phyloP scores from a whole-genome alignment of 2,329 filamentous ascomycete species.

The Elsinoe batatas region DNA sequence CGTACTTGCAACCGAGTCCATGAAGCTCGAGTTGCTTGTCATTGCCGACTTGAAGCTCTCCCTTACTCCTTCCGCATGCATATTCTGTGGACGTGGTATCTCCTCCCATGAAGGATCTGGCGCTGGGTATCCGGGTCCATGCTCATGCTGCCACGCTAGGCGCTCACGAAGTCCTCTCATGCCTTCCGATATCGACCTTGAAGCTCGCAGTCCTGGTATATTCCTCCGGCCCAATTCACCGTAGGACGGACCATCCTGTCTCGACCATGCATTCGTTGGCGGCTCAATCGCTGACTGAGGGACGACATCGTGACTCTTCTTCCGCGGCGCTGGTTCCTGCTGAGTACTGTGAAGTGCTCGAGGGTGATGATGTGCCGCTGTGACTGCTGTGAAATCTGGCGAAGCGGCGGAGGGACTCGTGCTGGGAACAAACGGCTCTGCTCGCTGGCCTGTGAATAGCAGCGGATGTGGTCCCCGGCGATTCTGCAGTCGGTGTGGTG shows the following conservation, averaged over 20 bases:
- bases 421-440: constrained; percentile 8
- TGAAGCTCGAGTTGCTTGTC: constrained; percentile 49
- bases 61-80: constrained; percentile 31
- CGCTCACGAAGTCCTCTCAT: constrained; percentile 24
- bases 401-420: constrained; percentile 6
- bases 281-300: constrained; percentile 4
- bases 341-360: not conserved
- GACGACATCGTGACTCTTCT: not conserved
- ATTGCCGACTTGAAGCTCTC: constrained; percentile 51
- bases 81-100: constrained; percentile 28
- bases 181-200: constrained; percentile 30
- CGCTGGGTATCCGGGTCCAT: constrained; percentile 12
- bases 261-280: not conserved
- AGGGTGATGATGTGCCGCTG: not conserved
- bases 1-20: constrained; percentile 53
- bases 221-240: not conserved
- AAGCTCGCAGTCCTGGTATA: constrained; percentile 15
- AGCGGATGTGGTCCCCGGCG: constrained; percentile 23
- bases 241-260: not conserved
- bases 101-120: constrained; percentile 16
- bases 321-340: not conserved
- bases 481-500: constrained; percentile 31
- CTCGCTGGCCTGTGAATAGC: constrained; percentile 5
- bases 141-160: constrained; percentile 29
- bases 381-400: constrained; percentile 6